These are phyloP conservation scores for Globisporangium viniferum DNA, from an alignment of 352 stramenopile genomes.

Conservation along the genomic window DNA sequence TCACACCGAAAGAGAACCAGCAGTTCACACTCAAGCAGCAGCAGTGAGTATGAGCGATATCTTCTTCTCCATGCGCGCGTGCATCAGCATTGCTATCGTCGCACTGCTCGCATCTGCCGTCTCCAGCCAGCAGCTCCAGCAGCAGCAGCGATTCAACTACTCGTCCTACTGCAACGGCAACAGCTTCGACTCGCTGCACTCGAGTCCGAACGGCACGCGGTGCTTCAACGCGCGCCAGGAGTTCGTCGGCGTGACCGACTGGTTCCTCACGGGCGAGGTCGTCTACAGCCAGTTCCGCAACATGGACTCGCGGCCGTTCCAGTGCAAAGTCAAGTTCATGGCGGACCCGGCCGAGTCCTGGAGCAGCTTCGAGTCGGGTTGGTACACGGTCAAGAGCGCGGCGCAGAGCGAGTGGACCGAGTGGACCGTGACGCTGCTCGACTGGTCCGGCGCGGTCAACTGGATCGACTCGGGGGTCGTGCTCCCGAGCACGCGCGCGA, in stretches of 20 bases:
- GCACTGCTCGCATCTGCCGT: not conserved
- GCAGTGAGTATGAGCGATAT: not conserved
- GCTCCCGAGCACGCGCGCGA: not conserved
- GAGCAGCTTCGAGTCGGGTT: not conserved
- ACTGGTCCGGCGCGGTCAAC: not conserved
- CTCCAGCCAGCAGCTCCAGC: not conserved
- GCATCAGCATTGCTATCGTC: not conserved
- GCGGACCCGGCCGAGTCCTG: not conserved
- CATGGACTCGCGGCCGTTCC: not conserved
- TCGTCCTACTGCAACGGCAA: not conserved
- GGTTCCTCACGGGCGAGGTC: not conserved
- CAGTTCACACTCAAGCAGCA: not conserved
- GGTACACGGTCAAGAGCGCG: not conserved
- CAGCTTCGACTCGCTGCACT: conserved; percentile 6
- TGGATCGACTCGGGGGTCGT: not conserved
- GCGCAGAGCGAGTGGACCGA: not conserved
- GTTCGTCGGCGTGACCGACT: not conserved
- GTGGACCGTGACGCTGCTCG: not conserved
- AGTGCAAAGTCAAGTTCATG: conserved; percentile 4
- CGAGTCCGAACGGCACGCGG: not conserved
- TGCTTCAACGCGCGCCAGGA: conserved; percentile 1
- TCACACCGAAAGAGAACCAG: too few species aligned
- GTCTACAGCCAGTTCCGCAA: not conserved
- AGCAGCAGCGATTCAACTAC: not conserved
- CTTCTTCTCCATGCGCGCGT: not conserved